Conservation (phyloP, 1,284 basidiomycete genomes). For the Phellinidium pouzarii region DNA sequence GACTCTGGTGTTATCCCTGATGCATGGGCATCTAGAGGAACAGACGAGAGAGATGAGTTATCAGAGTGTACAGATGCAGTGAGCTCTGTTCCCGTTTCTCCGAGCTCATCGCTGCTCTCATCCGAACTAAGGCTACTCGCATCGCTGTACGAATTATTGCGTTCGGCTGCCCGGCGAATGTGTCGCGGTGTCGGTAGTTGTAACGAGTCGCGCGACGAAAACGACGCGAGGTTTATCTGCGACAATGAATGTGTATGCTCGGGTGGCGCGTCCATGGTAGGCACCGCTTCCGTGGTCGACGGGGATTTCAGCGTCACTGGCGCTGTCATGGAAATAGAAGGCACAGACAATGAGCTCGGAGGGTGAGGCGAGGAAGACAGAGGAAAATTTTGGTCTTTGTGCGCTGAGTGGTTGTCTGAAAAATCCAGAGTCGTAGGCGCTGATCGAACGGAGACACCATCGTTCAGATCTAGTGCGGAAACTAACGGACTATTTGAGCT, state of each 20-base stretch:
- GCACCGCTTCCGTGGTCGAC: slow-evolving; percentile 10
- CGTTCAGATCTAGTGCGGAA: slow-evolving; percentile 13
- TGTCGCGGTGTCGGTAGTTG: slow-evolving; percentile 28
- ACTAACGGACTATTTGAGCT: neutral
- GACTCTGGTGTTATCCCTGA: too few relatives aligned
- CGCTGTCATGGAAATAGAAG: slow-evolving; percentile 17
- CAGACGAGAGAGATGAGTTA: slow-evolving; percentile 33
- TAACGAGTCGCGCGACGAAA: slow-evolving; percentile 27
- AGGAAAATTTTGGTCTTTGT: neutral
- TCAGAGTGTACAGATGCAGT: slow-evolving; percentile 32
- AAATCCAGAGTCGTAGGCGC: neutral
- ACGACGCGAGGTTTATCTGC: neutral
- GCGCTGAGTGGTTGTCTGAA: neutral
- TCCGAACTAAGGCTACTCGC: slow-evolving; percentile 17
- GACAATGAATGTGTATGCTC: slow-evolving; percentile 15
- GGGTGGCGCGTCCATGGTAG: slow-evolving; percentile 10
- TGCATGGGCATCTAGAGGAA: slow-evolving; percentile 24
- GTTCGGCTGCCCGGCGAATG: slow-evolving; percentile 19
- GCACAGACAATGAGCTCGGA: neutral
- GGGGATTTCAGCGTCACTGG: neutral
- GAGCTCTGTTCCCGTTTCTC: slow-evolving; percentile 10
- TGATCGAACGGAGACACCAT: neutral
- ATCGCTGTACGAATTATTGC: slow-evolving; percentile 3
- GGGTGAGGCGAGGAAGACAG: neutral
- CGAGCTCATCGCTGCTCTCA: slow-evolving; percentile 15